phyloP scores from a whole-genome alignment of 192 early-diverging fungal species.

The Coemansia brasiliensis region DNA sequence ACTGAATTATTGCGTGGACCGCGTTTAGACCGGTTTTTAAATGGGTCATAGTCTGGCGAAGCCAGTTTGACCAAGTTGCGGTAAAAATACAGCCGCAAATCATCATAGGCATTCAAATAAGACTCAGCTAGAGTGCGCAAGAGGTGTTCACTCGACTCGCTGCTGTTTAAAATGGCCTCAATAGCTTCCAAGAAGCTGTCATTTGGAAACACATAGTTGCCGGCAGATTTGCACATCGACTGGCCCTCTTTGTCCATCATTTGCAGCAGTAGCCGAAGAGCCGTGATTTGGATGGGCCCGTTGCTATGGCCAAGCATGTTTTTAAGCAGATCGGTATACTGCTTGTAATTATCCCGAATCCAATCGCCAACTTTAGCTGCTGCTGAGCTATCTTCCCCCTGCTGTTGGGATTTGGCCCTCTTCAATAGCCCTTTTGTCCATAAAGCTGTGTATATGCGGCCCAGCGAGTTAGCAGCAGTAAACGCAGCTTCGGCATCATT shows the following conservation, averaged over 20 bases:
- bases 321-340: constrained; percentile 62
- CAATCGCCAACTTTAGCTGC: constrained; percentile 66
- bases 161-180: constrained; percentile 58
- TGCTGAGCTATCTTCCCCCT: constrained; percentile 2
- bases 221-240: constrained; percentile 25
- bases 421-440: constrained; percentile 40
- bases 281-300: constrained; percentile 73
- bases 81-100: constrained; percentile 83
- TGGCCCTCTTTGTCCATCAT: constrained; percentile 68
- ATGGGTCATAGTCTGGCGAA: constrained; percentile 36
- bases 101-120: constrained; percentile 78
- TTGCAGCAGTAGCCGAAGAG: constrained; percentile 71
- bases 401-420: constrained; percentile 15
- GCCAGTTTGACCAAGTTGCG: constrained; percentile 56
- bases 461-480: constrained; percentile 70
- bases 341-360: constrained; percentile 75
- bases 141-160: constrained; percentile 63
- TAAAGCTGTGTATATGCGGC: constrained; percentile 63
- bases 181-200: constrained; percentile 61
- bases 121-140: constrained; percentile 64
- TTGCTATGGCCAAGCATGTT: constrained; percentile 60
- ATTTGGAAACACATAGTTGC: constrained; percentile 68
- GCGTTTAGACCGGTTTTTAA: constrained; percentile 24
- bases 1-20: constrained; percentile 4
- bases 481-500: constrained; percentile 60